Conservation (phyloP, 2,329 filamentous ascomycete species). For the Corynespora cassiicola region DNA sequence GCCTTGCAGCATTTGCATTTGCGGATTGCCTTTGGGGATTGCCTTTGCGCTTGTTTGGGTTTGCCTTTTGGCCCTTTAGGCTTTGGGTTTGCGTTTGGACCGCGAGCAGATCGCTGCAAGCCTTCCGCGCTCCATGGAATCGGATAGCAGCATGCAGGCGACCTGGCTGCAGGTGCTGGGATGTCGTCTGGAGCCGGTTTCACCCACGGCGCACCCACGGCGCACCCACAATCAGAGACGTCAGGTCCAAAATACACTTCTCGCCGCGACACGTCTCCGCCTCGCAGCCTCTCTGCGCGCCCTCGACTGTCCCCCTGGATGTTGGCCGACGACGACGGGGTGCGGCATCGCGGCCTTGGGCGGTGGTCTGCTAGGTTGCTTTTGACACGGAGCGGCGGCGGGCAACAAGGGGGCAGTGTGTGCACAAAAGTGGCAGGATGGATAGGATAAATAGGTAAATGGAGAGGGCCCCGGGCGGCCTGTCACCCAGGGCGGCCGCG, state of each 20-base stretch:
- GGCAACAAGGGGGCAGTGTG: conserved; percentile 32
- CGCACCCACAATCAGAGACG: conserved; percentile 33
- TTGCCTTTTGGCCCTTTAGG: too few relatives aligned
- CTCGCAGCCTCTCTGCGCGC: conserved; percentile 5
- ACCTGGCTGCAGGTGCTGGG: conserved; percentile 31
- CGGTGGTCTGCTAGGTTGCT: too few relatives aligned
- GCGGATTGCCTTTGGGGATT: too few relatives aligned
- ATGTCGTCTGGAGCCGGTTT: conserved; percentile 26
- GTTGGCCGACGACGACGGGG: conserved; percentile 1
- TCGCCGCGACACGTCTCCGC: conserved; percentile 24
- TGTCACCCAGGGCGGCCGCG: too few relatives aligned
- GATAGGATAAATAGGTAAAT: conserved; percentile 33
- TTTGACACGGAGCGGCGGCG: conserved; percentile 26
- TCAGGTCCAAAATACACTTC: conserved; percentile 20
- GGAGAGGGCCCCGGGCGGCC: too few relatives aligned
- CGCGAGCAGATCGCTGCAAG: conserved; percentile 34
- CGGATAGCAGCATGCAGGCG: conserved; percentile 32
- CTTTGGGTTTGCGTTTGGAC: conserved; percentile 24
- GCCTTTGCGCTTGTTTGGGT: too few relatives aligned
- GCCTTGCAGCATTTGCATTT: too few relatives aligned
- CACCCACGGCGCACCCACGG: too few relatives aligned
- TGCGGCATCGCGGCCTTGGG: too few relatives aligned
- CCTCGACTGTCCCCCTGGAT: too few relatives aligned
- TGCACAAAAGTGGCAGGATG: conserved; percentile 22
- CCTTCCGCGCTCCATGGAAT: conserved; percentile 36